Conservation (phyloP, 192 early-diverging fungal genomes). For the Geranomyces michiganensis region DNA sequence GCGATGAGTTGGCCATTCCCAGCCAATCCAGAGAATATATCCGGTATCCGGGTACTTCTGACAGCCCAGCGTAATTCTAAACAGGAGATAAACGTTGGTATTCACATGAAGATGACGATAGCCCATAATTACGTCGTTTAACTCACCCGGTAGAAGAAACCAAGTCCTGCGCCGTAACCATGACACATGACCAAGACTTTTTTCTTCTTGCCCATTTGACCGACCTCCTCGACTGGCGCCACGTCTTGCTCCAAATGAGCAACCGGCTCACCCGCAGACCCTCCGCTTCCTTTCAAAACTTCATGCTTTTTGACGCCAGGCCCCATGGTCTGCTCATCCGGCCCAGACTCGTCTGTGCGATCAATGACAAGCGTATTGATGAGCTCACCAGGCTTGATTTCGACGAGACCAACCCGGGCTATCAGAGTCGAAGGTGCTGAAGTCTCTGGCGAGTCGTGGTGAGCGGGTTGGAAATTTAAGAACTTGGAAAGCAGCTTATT, state of each 20-base stretch:
- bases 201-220: constrained; percentile 23
- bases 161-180: constrained; percentile 80
- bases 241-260: constrained; percentile 40
- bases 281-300: constrained; percentile 2
- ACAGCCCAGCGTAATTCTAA: constrained; percentile 44
- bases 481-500: constrained; percentile 59
- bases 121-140: background rate
- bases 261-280: background rate
- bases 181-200: constrained; percentile 71
- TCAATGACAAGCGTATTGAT: constrained; percentile 69
- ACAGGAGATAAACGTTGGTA: background rate
- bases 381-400: constrained; percentile 45
- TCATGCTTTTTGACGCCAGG: constrained; percentile 15
- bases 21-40: constrained; percentile 89
- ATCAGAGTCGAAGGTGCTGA: constrained; percentile 30
- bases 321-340: constrained; percentile 3
- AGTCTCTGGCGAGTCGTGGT: background rate
- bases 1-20: constrained; percentile 89
- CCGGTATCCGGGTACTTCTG: constrained; percentile 56
- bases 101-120: too few relatives aligned
- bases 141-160: constrained; percentile 68
- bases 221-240: constrained; percentile 33
- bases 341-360: constrained; percentile 39
- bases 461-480: constrained; percentile 49
- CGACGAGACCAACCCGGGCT: constrained; percentile 61